Conservation (phyloP, 495 filamentous ascomycete genomes). For the Cudoniella acicularis region DNA sequence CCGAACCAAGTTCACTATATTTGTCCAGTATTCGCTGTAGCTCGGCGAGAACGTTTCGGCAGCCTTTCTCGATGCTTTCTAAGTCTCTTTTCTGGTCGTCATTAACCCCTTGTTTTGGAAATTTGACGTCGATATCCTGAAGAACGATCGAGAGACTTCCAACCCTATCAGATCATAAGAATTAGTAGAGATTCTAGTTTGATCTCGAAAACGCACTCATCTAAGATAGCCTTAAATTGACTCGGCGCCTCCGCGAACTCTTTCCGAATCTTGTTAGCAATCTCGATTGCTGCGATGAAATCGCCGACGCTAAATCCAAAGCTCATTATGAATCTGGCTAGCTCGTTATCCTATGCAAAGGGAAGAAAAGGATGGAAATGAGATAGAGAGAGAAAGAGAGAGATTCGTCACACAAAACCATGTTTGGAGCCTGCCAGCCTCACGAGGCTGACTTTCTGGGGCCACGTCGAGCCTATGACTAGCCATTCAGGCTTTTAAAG, state of each 20-base stretch:
- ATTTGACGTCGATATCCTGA: conserved; percentile 19
- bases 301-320: too few species aligned
- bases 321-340: too few species aligned
- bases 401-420: too few species aligned
- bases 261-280: conserved; percentile 26
- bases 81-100: conserved; percentile 9
- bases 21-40: conserved; percentile 9
- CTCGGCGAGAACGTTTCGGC: conserved; percentile 11
- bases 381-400: too few species aligned
- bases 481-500: too few species aligned
- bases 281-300: conserved; percentile 25
- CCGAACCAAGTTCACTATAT: conserved; percentile 8
- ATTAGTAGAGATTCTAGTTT: not conserved
- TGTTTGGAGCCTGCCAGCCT: too few species aligned
- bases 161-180: conserved; percentile 12
- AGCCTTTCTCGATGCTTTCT: conserved; percentile 7
- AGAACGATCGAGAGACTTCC: conserved; percentile 25
- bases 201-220: conserved; percentile 12
- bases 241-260: conserved; percentile 27
- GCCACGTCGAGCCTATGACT: too few species aligned
- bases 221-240: conserved; percentile 28
- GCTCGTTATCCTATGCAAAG: too few species aligned
- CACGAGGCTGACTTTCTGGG: too few species aligned
- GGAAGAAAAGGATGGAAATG: too few species aligned
- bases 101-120: not conserved